Evolutionary conservation across 192 early-diverging fungal species (phyloP).

Genomic region (Glomus cerebriforme): DNA sequence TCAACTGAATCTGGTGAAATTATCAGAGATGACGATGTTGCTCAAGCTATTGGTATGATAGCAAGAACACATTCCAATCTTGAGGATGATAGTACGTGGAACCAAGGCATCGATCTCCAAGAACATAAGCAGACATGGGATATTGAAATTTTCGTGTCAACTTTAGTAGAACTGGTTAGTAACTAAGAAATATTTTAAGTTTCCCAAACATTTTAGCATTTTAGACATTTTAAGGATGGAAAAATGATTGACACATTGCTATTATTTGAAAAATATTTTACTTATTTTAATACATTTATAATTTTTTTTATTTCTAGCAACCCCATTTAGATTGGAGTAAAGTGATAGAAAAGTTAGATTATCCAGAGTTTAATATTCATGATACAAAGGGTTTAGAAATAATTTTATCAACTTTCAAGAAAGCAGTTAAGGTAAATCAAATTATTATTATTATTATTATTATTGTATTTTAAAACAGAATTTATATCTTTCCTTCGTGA

Average conservation of each 20-base stretch:
- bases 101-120: constrained; percentile 34
- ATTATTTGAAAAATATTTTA: too few species aligned
- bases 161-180: constrained; percentile 56
- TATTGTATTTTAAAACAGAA: not conserved
- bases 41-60: constrained; percentile 68
- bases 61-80: constrained; percentile 48
- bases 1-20: constrained; percentile 32
- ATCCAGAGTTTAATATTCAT: constrained; percentile 57
- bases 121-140: constrained; percentile 58
- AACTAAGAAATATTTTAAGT: too few species aligned
- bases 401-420: constrained; percentile 61
- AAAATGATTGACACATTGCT: too few species aligned
- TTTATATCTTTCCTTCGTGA: constrained; percentile 9
- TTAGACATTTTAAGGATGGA: not conserved
- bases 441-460: not conserved
- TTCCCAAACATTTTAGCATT: not conserved
- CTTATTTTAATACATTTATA: not conserved
- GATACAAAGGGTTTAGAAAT: constrained; percentile 63
- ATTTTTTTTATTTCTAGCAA: constrained; percentile 36
- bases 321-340: constrained; percentile 63
- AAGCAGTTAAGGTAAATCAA: constrained; percentile 50
- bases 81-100: constrained; percentile 37
- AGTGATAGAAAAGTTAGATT: constrained; percentile 65
- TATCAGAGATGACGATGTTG: constrained; percentile 55
- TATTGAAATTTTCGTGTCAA: constrained; percentile 60